A percentile compares a stretch with the other conserved stretches of the same genome.
phyloP scores from a whole-genome alignment of 441 rosid genomes.

The Daphne laureola region DNA sequence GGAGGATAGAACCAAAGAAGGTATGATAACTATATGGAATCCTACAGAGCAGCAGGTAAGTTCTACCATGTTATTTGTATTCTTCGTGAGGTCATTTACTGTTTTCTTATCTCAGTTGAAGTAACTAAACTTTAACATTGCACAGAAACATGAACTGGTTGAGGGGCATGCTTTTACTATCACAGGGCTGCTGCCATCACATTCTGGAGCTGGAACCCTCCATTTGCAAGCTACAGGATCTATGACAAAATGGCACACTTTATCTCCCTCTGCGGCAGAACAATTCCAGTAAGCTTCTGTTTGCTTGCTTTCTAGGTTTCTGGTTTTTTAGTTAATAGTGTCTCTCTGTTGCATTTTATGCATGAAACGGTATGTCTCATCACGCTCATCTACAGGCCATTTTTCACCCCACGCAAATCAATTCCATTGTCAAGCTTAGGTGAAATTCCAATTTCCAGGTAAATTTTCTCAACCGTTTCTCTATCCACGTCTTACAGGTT shows the following conservation, averaged over 20 bases:
- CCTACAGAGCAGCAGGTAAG: conserved; percentile 87
- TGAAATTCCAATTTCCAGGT: conserved; percentile 82
- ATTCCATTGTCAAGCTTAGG: conserved; percentile 54
- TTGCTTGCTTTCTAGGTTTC: conserved; percentile 13
- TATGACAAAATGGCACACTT: conserved; percentile 48
- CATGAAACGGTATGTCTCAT: too few relatives aligned
- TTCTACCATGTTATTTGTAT: conserved; percentile 16
- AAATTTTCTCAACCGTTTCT: conserved; percentile 11
- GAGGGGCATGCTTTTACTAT: conserved; percentile 80
- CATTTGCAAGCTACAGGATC: conserved; percentile 85
- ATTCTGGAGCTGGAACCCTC: conserved; percentile 54
- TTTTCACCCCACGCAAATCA: conserved; percentile 66
- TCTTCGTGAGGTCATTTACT: background rate
- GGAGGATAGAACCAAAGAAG: conserved; percentile 42
- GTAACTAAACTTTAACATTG: background rate
- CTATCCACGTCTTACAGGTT: background rate
- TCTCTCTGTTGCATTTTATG: conserved; percentile 1
- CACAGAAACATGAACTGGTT: conserved; percentile 63
- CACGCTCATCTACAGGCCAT: conserved; percentile 43
- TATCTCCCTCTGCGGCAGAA: conserved; percentile 40
- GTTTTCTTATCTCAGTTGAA: background rate
- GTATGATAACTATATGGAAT: conserved; percentile 86
- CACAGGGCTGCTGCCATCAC: conserved; percentile 58
- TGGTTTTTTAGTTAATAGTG: conserved; percentile 18
- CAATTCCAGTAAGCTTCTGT: conserved; percentile 46